A percentile compares a stretch with the other conserved stretches of the same genome.
phyloP scores from a whole-genome alignment of 2,329 filamentous ascomycete genomes.

The Pestalotiopsis sp. region DNA sequence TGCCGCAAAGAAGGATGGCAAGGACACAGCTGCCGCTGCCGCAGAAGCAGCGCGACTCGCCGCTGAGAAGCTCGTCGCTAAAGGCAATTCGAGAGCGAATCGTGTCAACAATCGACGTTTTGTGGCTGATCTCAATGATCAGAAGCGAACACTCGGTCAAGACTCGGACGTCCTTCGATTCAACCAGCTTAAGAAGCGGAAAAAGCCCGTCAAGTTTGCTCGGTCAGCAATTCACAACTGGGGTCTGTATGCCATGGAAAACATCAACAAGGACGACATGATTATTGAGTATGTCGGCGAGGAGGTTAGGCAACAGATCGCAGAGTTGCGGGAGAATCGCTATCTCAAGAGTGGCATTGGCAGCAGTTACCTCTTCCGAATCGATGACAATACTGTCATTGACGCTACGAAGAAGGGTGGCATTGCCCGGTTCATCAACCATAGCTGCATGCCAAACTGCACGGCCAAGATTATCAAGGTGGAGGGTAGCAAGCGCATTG shows the following conservation, averaged over 20 bases:
- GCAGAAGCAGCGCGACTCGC: constrained; percentile 73
- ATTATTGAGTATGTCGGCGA: constrained; percentile 99
- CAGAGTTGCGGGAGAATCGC: constrained; percentile 89
- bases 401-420: constrained; percentile 98
- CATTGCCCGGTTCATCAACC: constrained; percentile 98
- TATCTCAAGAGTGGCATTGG: constrained; percentile 97
- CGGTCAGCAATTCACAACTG: constrained; percentile 98
- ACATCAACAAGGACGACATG: constrained; percentile 97
- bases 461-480: constrained; percentile 99
- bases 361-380: constrained; percentile 96
- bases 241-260: constrained; percentile 97
- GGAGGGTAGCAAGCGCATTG: constrained; percentile 95
- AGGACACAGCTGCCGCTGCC: constrained; percentile 66
- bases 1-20: constrained; percentile 65
- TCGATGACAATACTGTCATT: constrained; percentile 96
- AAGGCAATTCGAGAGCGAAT: constrained; percentile 89
- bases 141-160: constrained; percentile 81
- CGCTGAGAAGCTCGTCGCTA: constrained; percentile 79
- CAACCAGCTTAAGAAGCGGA: constrained; percentile 98
- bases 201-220: constrained; percentile 98
- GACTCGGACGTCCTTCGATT: constrained; percentile 94
- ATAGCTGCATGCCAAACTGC: constrained; percentile 97
- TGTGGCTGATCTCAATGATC: constrained; percentile 91
- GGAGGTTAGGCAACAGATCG: constrained; percentile 94
- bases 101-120: constrained; percentile 95